These are phyloP conservation scores for Schizophyllum amplum DNA, from an alignment of 1,284 basidiomycete genomes.

Conservation along the genomic window DNA sequence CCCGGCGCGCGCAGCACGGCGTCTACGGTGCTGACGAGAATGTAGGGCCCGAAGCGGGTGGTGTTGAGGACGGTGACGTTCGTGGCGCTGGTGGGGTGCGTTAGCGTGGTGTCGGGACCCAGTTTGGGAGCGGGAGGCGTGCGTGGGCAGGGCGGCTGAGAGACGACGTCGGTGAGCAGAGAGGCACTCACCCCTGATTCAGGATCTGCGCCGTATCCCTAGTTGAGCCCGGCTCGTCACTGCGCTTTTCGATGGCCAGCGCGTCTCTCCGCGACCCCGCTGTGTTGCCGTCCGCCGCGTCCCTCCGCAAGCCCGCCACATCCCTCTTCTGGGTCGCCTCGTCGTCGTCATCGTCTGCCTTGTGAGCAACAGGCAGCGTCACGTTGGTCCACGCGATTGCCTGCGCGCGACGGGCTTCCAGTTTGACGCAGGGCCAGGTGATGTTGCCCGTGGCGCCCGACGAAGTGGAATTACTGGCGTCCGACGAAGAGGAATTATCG, in stretches of 20 bases:
- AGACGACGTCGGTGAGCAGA: neutral
- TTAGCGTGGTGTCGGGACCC: no score
- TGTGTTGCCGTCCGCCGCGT: no score
- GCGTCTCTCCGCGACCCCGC: no score
- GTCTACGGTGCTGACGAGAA: conserved; percentile 45
- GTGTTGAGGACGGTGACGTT: conserved; percentile 40
- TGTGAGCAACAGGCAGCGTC: conserved; percentile 22
- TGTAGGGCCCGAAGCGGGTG: conserved; percentile 31
- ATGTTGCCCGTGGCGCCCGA: no score
- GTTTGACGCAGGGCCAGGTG: conserved; percentile 35
- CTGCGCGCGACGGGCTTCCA: conserved; percentile 51
- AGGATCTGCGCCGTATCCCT: conserved; percentile 23
- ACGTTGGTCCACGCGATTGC: conserved; percentile 54
- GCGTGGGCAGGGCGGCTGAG: neutral
- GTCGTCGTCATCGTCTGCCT: neutral
- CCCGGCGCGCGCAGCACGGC: conserved; percentile 48
- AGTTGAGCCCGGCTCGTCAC: neutral
- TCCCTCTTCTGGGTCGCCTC: neutral
- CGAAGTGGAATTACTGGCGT: no score
- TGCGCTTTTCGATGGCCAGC: no score
- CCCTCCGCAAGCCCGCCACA: neutral
- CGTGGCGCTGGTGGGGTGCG: conserved; percentile 27
- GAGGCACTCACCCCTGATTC: conserved; percentile 40
- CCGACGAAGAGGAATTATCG: no score
- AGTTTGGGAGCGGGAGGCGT: no score